Evolutionary conservation across 192 early-diverging fungal species (phyloP), one percentile per base, ranked within the genome.

Genomic region (Linnemannia zychae): DNA sequence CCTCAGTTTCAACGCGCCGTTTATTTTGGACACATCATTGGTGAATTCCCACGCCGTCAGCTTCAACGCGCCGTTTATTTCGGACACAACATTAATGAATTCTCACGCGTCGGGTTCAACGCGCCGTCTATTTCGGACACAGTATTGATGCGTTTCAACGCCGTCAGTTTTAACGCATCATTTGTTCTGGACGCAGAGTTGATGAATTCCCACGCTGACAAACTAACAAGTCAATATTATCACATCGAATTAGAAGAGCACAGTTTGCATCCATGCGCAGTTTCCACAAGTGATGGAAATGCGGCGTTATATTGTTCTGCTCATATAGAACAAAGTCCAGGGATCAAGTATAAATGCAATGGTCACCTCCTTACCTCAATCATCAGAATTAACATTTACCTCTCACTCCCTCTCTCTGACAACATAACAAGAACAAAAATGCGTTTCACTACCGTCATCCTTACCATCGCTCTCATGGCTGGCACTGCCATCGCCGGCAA

Each of bases 381-480:
- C 65, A 11, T 66, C 65, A 66, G 60, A 66, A 66, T 66, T 66
- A 66, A 36, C 28, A 66, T 37, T 66, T 66, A 31, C n/a, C 65
- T 66, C 15, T 66, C 65, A 66, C 65, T 34, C 34, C n/a, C 31
- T 66, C 65, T 37, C 65, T 66, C 65, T 4, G 31, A 66, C 65
- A 66, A 66, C 31, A 66, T 31, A 66, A 52, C 50, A 22, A 66
- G 65, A 66, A 66, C 65, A 66, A 66, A 66, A 66, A 66, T 66
- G 65, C 65, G 65, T 66, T 66, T 66, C 34, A 66, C 65, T 66
- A 66, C 65, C 34, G 31, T 66, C 65, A 66, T 66, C 65, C 65
- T 66, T 37, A 17, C 65, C 65, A 66, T 66, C 34, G 65, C 65
- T 66, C 65, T 66, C 65, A 31, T 66, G 65, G 31, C 65, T 66